Conservation (phyloP, 352 stramenopile species). For the Peronospora farinosa region DNA sequence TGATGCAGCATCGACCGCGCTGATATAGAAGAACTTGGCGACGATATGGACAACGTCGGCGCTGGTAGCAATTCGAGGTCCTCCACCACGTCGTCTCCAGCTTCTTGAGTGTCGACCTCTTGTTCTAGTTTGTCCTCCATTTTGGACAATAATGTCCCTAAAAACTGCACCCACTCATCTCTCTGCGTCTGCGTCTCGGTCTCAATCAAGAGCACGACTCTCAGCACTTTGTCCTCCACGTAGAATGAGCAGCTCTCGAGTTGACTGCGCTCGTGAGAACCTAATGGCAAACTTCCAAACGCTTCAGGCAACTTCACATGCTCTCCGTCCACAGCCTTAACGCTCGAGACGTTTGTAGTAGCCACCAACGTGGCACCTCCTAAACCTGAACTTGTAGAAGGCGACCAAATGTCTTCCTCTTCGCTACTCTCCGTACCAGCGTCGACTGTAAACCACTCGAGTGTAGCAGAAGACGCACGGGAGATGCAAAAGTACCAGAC, state of each 20-base stretch:
- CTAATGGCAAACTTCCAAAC: constrained; percentile 8
- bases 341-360: constrained; percentile 32
- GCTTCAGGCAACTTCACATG: constrained; percentile 20
- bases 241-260: constrained; percentile 47
- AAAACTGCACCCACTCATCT: constrained; percentile 30
- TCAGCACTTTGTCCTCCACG: constrained; percentile 30
- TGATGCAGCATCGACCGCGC: constrained; percentile 34
- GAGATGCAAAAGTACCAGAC: constrained; percentile 48
- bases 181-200: constrained; percentile 24
- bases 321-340: constrained; percentile 40
- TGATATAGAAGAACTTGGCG: constrained; percentile 16
- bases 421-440: constrained; percentile 29
- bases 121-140: constrained; percentile 2
- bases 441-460: constrained; percentile 43
- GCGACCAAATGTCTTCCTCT: constrained; percentile 11
- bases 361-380: constrained; percentile 22
- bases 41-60: constrained; percentile 22
- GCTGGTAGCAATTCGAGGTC: constrained; percentile 20
- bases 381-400: constrained; percentile 1
- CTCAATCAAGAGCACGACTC: constrained; percentile 23
- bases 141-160: constrained; percentile 10
- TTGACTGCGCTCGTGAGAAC: constrained; percentile 19
- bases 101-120: constrained; percentile 10
- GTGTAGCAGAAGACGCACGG: constrained; percentile 6
- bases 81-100: constrained; percentile 16